Base-by-base conservation (phyloP, 805 yeast species). In the Candida verbasci region DNA sequence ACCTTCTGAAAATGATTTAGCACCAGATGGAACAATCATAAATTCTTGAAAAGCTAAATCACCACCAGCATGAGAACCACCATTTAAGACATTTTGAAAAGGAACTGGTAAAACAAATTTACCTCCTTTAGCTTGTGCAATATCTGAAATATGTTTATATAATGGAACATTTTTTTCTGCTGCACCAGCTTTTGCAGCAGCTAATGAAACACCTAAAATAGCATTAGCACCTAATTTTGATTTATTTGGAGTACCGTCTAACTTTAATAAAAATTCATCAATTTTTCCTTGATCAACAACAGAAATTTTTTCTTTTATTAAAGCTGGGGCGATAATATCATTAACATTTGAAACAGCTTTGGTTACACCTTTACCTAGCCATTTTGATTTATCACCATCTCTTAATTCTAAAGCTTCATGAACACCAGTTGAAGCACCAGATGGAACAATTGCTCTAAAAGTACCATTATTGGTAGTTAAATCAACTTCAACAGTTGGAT, bases 41-140 rank as follows among this genome's bases (percentile, higher is more conserved):
- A 91, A 91, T 78, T 91, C 98, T 79, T 91, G 98, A 83, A 91
- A 80, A 58, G 98, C 98, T 53, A 91, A 77, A 64, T 91, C 82
- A 76, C 98, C 98, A 76, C 98, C 98, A 61, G 98, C 98, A 75
- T 91, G 98, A 61, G 95, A 84, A 72, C 98, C 98, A 78, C 98
- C 98, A 82, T 91, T 91, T 70, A 91, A 78, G 50, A 91, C 98
- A 76, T 91, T 91, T 76, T 86, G 93, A 95, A 93, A 84, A 52
- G 98, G 98, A 70, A 93, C 97, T 68, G 98, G 98, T 65, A 91
- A 75, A 43, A 93, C 97, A 68, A 68, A 93, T 68, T 95, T 91
- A 58, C 72, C 68, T 68, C 78, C 76, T 58, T 94, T 71, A 48
- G 78, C 55, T 43, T 78, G 80, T 49, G 96, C 62, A 49, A 93